Evolutionary conservation across 2,329 filamentous ascomycete species (phyloP).

Genomic region (Teratosphaeria zuluensis): DNA sequence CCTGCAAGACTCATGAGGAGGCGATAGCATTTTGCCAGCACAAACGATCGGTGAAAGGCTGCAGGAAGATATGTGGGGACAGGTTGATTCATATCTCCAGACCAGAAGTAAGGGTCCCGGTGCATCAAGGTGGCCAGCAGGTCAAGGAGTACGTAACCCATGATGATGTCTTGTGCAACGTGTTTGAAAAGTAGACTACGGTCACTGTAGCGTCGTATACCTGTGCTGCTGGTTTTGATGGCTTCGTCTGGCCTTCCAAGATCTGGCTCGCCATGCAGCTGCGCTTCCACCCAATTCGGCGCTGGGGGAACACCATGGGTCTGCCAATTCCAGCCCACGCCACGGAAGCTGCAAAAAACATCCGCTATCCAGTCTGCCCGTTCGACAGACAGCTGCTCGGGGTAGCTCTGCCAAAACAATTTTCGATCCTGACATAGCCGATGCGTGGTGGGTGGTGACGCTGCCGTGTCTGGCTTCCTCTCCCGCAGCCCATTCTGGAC

Average conservation of each 20-base stretch:
- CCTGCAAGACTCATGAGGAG: conserved; percentile 46
- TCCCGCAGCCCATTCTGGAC: background rate
- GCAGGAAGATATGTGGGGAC: conserved; percentile 38
- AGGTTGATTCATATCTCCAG: conserved; percentile 18
- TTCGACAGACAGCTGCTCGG: conserved; percentile 36
- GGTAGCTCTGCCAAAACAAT: conserved; percentile 46
- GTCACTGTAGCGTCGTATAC: conserved; percentile 29
- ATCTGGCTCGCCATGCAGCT: conserved; percentile 25
- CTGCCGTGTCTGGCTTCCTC: background rate
- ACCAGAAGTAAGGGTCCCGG: conserved; percentile 68
- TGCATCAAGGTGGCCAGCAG: conserved; percentile 58
- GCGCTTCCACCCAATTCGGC: conserved; percentile 30
- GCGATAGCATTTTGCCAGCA: conserved; percentile 46
- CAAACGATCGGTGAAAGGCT: conserved; percentile 30
- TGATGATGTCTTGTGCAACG: conserved; percentile 33
- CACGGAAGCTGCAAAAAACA: conserved; percentile 48
- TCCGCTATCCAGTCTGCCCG: conserved; percentile 51
- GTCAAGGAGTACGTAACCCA: conserved; percentile 61
- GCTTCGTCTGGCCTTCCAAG: conserved; percentile 2
- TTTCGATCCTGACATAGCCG: background rate
- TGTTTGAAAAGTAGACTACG: conserved; percentile 25
- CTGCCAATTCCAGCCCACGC: conserved; percentile 52
- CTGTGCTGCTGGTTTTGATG: conserved; percentile 18
- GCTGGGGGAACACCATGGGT: conserved; percentile 38
- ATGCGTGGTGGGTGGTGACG: background rate